Conservation (phyloP, 1,284 basidiomycete genomes). For the Tylopilus sp. region DNA sequence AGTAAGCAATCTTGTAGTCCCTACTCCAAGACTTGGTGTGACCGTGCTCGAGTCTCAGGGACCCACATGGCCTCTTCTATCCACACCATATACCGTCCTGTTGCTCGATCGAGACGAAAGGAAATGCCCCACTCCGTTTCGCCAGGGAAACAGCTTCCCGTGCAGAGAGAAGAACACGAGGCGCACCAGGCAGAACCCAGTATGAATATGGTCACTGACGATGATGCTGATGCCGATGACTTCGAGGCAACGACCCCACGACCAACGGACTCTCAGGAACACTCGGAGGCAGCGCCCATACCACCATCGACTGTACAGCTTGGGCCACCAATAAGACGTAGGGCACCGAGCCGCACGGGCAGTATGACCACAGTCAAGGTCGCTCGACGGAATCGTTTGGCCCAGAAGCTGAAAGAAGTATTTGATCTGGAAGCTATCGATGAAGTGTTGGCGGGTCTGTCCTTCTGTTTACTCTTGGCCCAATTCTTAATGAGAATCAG, state of each 20-base stretch:
- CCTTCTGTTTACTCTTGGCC: constrained; percentile 2
- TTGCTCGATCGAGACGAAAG: constrained; percentile 58
- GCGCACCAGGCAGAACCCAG: constrained; percentile 30
- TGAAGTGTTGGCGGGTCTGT: constrained; percentile 78
- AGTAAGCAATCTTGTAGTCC: constrained; percentile 25
- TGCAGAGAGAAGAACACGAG: constrained; percentile 10
- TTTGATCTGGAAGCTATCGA: constrained; percentile 77
- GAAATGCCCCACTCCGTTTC: constrained; percentile 33
- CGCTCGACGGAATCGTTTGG: constrained; percentile 69
- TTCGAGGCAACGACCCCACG: constrained; percentile 49
- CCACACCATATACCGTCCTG: constrained; percentile 79
- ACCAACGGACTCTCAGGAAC: constrained; percentile 31
- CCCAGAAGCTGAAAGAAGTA: constrained; percentile 80
- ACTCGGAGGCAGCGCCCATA: constrained; percentile 11
- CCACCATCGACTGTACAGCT: constrained; percentile 17
- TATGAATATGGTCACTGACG: constrained; percentile 33
- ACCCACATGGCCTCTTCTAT: constrained; percentile 71
- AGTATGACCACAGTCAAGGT: constrained; percentile 69
- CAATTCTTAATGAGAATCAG: constrained; percentile 37
- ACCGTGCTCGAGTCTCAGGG: constrained; percentile 12
- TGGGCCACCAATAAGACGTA: constrained; percentile 25
- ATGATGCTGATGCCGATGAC: constrained; percentile 59
- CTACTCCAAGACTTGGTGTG: neutral
- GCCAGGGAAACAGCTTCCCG: constrained; percentile 28
- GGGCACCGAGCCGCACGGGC: constrained; percentile 42